Evolutionary conservation across 1,284 basidiomycete genomes (phyloP).

Genomic region (Malassezia equina): DNA sequence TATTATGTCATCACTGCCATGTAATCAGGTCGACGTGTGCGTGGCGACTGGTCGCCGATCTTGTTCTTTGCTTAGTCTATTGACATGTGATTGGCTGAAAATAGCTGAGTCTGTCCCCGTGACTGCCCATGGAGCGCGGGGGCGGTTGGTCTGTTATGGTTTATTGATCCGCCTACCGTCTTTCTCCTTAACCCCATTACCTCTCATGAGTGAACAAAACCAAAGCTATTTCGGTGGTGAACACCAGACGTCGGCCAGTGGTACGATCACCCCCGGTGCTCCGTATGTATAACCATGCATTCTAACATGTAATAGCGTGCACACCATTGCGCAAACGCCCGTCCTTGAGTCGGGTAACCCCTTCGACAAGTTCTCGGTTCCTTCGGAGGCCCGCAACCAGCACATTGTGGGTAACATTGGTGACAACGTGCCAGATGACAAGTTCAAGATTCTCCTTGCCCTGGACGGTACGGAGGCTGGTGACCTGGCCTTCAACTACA

Average conservation of each 20-base stretch:
- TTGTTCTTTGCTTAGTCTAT: not conserved
- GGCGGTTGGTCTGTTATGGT: not conserved
- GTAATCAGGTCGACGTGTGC: not conserved
- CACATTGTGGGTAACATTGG: slow-evolving; percentile 38
- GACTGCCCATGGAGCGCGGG: not conserved
- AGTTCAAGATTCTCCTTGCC: slow-evolving; percentile 36
- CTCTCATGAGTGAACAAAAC: not conserved
- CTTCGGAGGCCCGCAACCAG: slow-evolving; percentile 39
- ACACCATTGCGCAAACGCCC: slow-evolving; percentile 39
- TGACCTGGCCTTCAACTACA: slow-evolving; percentile 38
- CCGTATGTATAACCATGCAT: not conserved
- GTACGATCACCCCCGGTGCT: slow-evolving; percentile 11
- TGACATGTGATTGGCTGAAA: not conserved
- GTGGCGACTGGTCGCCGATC: not conserved
- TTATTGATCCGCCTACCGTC: not conserved
- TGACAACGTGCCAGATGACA: slow-evolving; percentile 19
- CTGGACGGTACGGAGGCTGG: slow-evolving; percentile 44
- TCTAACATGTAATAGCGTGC: slow-evolving; percentile 7
- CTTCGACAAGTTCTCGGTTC: slow-evolving; percentile 33
- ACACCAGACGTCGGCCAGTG: slow-evolving; percentile 12
- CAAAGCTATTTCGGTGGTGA: slow-evolving; percentile 13
- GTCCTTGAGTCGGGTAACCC: slow-evolving; percentile 40
- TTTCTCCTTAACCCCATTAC: not conserved
- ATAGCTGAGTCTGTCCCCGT: not conserved
- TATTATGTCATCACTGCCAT: not conserved